Evolutionary conservation across 2,329 filamentous ascomycete genomes (phyloP), one percentile per base, ranked within the genome.

Genomic region (Pyrenochaeta sp.): DNA sequence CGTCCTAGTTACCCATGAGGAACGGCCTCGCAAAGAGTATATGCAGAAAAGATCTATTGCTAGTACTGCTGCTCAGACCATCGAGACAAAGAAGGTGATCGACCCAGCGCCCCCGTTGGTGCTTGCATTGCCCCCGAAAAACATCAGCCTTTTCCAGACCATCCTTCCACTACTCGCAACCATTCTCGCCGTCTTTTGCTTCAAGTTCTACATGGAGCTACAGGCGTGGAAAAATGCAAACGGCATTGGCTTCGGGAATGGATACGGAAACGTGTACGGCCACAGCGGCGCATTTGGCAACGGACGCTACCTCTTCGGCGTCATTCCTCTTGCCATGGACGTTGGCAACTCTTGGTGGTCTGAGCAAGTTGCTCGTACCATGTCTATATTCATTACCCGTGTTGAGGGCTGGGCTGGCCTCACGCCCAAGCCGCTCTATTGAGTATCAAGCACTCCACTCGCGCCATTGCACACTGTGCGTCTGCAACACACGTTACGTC

Each of bases 271-370:
- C 29, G 21, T 23, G 36, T 39, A 39, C 36, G n/a, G 21, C 7
- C 36, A 18, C 36, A 15, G 17, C 6, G 36, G 36, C n/a, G 36
- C 36, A 7, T 39, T 21, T 18, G 36, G 36, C 36, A 39, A 39
- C n/a, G 63, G 61, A 0, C 61, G 63, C 41, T 41, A 65, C 31
- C 47, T 67, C 29, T 54, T 66, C n/a, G 60, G 58, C 21, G 3
- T 23, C 18, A 5, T 59, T 21, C 63, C 63, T 15, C 11, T 67
- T 21, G 64, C 53, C 31, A 60, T 63, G 58, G 48, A 60, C 18
- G 53, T 60, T 23, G 62, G 61, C 36, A 44, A 55, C 36, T 56
- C 48, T 11, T 48, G 49, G 45, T 49, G 49, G 18, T 43, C 51
- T 3, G 59, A 64, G 49, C 37, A 48, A 33, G 27, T 64, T 45